Base-by-base conservation (phyloP, 345 rosid genomes). In the Hibiscus mutabilis region DNA sequence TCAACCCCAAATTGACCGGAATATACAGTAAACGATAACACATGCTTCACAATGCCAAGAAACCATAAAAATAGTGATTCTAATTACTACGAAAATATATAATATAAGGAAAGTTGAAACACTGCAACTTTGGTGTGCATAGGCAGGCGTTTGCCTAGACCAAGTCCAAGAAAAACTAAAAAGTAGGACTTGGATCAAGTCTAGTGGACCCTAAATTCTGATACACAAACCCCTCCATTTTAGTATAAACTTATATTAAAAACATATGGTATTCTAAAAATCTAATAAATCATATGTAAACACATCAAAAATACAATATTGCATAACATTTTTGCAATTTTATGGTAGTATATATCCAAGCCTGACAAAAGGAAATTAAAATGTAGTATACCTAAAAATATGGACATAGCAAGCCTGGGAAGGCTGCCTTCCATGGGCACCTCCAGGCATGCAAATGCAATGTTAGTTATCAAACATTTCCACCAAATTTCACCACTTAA, bases 381-480 rank as follows among this genome's bases (percentile, higher is more conserved):
- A 37, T 37, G 42, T 37, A 37, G 42, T 37, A 37, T 37, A 7
- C 35, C 8, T 6, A 14, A 25, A 25, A 58, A 58, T 13, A 58
- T 13, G 18, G 35, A 24, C 62, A 58, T 25, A 4, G 62, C 62
- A 58, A 13, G 18, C 52, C 52, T 64, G 51, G 27, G 31, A 1
- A 24, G 69, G 56, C 55, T 44, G 19, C 55, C 42, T 4, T 2
- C 19, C 27, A 44, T 14, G 19, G 18, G 33, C 13, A 65, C 53
- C 56, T 14, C 69, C 56, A 46, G 14, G 15, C 69, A 46, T 25
- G 56, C 69, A 66, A 42, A 46, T 47, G 37, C 69, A 66, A 42
- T 16, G 24, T 25, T 0, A 6, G 18, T 47, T 33, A 24, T 22
- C 56, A 66, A 27, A 66, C 37, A 46, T 3, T 25, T 46, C 56